Evolutionary conservation across 2,329 filamentous ascomycete species (phyloP).

Genomic region (Cladophialophora immunda): DNA sequence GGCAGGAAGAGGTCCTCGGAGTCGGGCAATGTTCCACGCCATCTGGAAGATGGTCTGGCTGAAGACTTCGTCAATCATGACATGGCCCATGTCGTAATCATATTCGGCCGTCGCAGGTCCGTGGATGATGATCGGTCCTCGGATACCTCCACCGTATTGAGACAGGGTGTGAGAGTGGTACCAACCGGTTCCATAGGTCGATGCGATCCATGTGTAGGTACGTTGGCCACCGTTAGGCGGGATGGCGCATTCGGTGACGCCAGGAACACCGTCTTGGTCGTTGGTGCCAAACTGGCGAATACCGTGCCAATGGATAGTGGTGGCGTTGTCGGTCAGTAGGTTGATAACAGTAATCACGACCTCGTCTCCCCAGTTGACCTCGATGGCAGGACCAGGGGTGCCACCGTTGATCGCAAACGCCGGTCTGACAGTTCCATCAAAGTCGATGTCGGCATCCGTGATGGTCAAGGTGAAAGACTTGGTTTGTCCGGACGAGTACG

Average conservation of each 20-base stretch:
- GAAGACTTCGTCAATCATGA: constrained; percentile 41
- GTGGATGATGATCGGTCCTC: constrained; percentile 40
- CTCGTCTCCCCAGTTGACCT: constrained; percentile 69
- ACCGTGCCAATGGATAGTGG: constrained; percentile 72
- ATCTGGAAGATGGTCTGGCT: constrained; percentile 36
- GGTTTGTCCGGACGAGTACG: constrained; percentile 30
- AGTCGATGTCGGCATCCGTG: constrained; percentile 23
- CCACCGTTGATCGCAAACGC: constrained; percentile 73
- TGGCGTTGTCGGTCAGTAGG: constrained; percentile 63
- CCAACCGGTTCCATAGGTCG: constrained; percentile 62
- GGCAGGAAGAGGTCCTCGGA: constrained; percentile 31
- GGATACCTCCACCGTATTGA: constrained; percentile 40
- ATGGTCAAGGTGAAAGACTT: constrained; percentile 34
- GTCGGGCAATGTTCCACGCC: constrained; percentile 35
- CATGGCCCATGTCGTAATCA: constrained; percentile 38
- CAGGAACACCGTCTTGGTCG: constrained; percentile 65
- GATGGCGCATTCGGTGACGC: constrained; percentile 61
- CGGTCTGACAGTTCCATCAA: constrained; percentile 48
- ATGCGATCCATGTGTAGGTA: constrained; percentile 62
- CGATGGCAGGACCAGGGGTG: constrained; percentile 72
- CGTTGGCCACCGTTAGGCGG: constrained; percentile 58
- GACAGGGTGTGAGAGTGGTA: constrained; percentile 68
- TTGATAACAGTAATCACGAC: constrained; percentile 66
- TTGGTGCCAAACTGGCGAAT: constrained; percentile 65
- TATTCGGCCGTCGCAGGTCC: constrained; percentile 41